Evolutionary conservation across 768 basidiomycete species (phyloP), one percentile per base, ranked within the genome.

Genomic region (Peribolospora kevripleyi): DNA sequence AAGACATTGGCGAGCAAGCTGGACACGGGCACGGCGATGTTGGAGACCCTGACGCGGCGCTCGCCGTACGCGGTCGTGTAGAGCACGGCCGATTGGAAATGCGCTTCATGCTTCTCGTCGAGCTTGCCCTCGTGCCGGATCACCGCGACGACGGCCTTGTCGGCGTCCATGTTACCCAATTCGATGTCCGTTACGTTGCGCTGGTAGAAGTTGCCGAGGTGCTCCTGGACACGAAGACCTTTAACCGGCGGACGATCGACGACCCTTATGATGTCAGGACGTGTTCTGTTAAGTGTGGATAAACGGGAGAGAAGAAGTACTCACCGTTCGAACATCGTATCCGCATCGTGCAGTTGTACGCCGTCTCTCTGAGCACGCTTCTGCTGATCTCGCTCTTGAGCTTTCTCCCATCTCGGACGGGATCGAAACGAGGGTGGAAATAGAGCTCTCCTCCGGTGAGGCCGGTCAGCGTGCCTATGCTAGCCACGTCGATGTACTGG

Each of bases 1-100:
- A 90, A 98, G 8, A 97, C 79, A 64, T 82, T 88, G 7, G 79
- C 84, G n/a, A 87, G 84, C 59, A 97, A 68, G 45, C 79, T 75
- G 3, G 78, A 81, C 1, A 85, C 78, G 49, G 78, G 79, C 55
- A 95, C 65, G 1, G 81, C 82, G n/a, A 95, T 69, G 61, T 98
- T 98, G 64, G 80, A 74, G 39, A 79, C 77, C 54, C 93, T 72
- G 42, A 95, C 88, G 55, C 85, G 72, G 46, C 93, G 75, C 62
- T 83, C 73, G 2, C 93, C 93, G 0, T 70, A 65, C 1, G 73
- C 64, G 2, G 79, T 78, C 3, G 93, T 97, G 64, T 97, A 87
- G 42, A 98, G 70, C 3, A 84, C 73, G 0, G 93, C 91, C 8
- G 78, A 80, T 64, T 98, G 93, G 39, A 97, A 65, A 65, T 76